Evolutionary conservation across 306 rosid species (phyloP), one percentile per base, ranked within the genome.

Genomic region (Mimosa bimucronata): DNA sequence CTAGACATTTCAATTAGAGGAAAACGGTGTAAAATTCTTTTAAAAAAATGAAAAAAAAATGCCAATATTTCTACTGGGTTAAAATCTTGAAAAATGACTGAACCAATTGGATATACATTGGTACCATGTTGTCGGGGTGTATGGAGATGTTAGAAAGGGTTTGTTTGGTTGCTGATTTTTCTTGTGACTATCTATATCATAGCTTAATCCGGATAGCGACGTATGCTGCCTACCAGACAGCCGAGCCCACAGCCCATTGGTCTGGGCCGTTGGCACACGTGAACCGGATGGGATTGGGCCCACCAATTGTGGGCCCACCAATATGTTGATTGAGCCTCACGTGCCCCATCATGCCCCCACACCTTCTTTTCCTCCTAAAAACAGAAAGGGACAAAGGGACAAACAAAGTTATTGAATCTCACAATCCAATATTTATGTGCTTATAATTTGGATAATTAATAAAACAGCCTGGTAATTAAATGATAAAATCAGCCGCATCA

Each of bases 161-260:
- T 6, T 48, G 7, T 48, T 48, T 48, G 40, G 4, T 46, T 57
- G 21, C 13, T 44, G 31, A 62, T 62, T 28, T 62, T 29, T 29
- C 23, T 55, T 77, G 72, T 78, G 82, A 83, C 53, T 41, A 31
- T 25, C 68, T 58, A 46, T 15, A 15, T 48, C 55, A 48, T 16
- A 16, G 29, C 74, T 10, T 55, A 28, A 30, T 82, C 48, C 14
- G 58, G 82, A 73, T 68, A 74, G 29, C 57, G 57, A 64, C 31
- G 0, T 11, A 10, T 76, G 76, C 30, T 48, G 31, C 58, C 70
- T 19, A 28, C 30, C 34, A 50, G 82, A 83, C 86, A 83, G 19
- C 4, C 3, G 80, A 68, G 82, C 92, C 97, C 92, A 85, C 86
- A 44, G 62, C 38, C 65, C 62, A 2, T 14, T 83, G 85, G 89